These are phyloP conservation scores for Pseudonectria foliicola DNA, from an alignment of 2,329 filamentous ascomycete genomes.

Conservation along the genomic window DNA sequence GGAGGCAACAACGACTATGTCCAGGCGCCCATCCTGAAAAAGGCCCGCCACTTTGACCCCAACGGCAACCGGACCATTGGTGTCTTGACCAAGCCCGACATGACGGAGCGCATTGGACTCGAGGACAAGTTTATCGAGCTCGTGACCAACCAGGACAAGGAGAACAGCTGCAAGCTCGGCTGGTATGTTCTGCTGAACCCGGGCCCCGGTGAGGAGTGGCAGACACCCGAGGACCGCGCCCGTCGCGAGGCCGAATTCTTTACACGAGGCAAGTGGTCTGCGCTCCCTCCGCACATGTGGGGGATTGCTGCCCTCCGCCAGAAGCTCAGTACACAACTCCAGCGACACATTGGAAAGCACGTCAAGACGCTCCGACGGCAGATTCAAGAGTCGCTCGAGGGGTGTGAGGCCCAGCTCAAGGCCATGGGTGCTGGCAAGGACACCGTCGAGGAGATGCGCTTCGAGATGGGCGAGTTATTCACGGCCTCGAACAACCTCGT, in stretches of 20 bases:
- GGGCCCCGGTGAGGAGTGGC: conserved; percentile 39
- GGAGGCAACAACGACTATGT: conserved; percentile 50
- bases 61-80: conserved; percentile 42
- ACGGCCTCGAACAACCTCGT: conserved; percentile 47
- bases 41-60: conserved; percentile 44
- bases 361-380: conserved; percentile 43
- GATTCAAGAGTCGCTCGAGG: conserved; percentile 43
- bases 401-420: conserved; percentile 42
- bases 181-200: conserved; percentile 47
- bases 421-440: conserved; percentile 44
- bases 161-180: conserved; percentile 44
- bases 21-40: conserved; percentile 44
- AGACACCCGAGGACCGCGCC: conserved; percentile 33
- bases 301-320: conserved; percentile 39
- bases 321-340: conserved; percentile 43
- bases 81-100: conserved; percentile 46
- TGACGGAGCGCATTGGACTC: conserved; percentile 45
- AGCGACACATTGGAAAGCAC: conserved; percentile 45
- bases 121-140: conserved; percentile 49
- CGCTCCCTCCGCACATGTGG: conserved; percentile 40
- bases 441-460: conserved; percentile 46
- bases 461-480: conserved; percentile 47
- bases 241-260: conserved; percentile 42
- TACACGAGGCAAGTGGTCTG: conserved; percentile 40
- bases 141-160: conserved; percentile 41